Conservation (phyloP, 805 yeast genomes). For the Metschnikowia dekortorum region DNA sequence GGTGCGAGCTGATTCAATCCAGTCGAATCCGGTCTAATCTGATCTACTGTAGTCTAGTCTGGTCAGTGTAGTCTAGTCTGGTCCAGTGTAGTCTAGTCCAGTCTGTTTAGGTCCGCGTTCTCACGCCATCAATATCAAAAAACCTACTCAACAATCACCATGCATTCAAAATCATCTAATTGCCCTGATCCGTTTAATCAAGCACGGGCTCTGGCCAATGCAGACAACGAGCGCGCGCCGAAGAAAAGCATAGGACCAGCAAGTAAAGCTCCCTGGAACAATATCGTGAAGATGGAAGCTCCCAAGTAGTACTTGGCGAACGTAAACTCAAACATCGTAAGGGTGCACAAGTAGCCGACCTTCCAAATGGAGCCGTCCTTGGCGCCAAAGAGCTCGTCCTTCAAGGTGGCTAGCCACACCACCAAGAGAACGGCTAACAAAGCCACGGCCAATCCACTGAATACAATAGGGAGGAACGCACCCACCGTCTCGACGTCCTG, state of each 20-base stretch:
- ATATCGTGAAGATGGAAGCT: slow-evolving; percentile 56
- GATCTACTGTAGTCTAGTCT: too few relatives aligned
- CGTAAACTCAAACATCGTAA: slow-evolving; percentile 48
- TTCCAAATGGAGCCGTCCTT: slow-evolving; percentile 25
- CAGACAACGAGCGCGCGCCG: slow-evolving; percentile 65
- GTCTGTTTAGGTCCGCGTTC: too few relatives aligned
- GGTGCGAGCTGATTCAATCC: too few relatives aligned
- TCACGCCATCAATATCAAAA: too few relatives aligned
- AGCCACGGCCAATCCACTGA: slow-evolving; percentile 41
- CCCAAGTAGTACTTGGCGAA: slow-evolving; percentile 58
- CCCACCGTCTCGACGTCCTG: slow-evolving; percentile 50
- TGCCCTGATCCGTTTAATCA: slow-evolving; percentile 3
- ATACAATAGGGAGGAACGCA: slow-evolving; percentile 47
- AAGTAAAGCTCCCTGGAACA: slow-evolving; percentile 44
- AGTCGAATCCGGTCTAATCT: too few relatives aligned
- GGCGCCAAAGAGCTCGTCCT: slow-evolving; percentile 26
- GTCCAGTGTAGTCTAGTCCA: too few relatives aligned
- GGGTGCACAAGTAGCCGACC: slow-evolving; percentile 42
- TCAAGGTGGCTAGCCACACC: slow-evolving; percentile 34
- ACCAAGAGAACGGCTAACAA: slow-evolving; percentile 42
- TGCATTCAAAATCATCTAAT: neutral
- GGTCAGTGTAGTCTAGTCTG: too few relatives aligned
- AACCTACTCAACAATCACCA: neutral
- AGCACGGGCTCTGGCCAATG: slow-evolving; percentile 31
- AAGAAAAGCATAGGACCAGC: slow-evolving; percentile 52